Percentiles rank a stretch among this genome's conserved stretches.
Conservation (phyloP, 352 stramenopile genomes). For the Globisporangium paroecandrum region DNA sequence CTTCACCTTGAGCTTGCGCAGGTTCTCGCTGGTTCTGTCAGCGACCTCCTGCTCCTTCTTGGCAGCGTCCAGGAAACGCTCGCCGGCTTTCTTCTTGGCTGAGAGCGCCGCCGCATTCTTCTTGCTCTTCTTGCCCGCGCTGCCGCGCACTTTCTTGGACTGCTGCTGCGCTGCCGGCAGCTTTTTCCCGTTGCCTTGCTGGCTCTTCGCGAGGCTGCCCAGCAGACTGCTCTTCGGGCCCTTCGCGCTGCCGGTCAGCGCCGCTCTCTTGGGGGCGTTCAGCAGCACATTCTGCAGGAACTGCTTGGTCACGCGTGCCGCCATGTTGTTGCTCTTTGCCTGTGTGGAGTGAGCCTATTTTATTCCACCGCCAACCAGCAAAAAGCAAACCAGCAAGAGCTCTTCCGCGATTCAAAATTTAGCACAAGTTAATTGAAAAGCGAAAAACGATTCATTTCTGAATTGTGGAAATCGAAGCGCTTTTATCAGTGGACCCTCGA, state of each 20-base stretch:
- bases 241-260: constrained; percentile 9
- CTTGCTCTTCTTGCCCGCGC: constrained; percentile 18
- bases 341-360: constrained; percentile 1
- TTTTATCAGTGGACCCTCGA: not conserved
- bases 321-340: constrained; percentile 30
- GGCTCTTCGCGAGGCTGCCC: constrained; percentile 17
- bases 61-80: constrained; percentile 55
- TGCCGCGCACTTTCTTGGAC: constrained; percentile 19
- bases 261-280: constrained; percentile 6
- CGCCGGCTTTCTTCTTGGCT: constrained; percentile 25
- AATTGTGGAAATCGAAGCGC: not conserved
- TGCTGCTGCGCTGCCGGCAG: constrained; percentile 20
- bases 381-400: not conserved
- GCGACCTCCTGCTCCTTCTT: constrained; percentile 47
- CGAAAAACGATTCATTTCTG: constrained; percentile 1
- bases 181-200: constrained; percentile 17
- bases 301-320: constrained; percentile 64
- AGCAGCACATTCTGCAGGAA: constrained; percentile 61
- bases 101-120: not conserved
- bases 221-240: constrained; percentile 4
- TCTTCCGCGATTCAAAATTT: not conserved
- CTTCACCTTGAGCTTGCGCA: constrained; percentile 60
- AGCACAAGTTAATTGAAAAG: not conserved
- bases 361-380: constrained; percentile 3
- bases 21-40: constrained; percentile 54